These are phyloP conservation scores for Glaciozyma antarctica DNA, from an alignment of 768 basidiomycete genomes.

Conservation along the genomic window DNA sequence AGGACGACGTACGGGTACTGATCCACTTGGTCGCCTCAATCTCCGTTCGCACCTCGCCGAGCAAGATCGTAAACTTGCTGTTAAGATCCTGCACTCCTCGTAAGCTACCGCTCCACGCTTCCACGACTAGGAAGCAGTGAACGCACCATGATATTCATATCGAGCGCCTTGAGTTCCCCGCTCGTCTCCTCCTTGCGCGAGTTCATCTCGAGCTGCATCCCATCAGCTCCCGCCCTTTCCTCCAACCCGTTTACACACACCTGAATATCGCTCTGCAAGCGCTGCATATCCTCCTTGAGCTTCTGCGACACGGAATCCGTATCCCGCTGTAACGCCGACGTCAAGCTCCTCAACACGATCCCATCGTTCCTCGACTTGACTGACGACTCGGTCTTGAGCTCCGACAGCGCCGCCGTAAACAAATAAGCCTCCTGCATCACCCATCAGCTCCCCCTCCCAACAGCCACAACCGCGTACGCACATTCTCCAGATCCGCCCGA, in stretches of 20 bases:
- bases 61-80: constrained; percentile 43
- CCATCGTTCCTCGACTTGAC: constrained; percentile 74
- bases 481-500: too few relatives aligned
- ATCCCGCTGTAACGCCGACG: constrained; percentile 69
- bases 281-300: constrained; percentile 85
- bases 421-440: constrained; percentile 75
- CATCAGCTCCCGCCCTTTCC: background rate
- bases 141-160: constrained; percentile 56
- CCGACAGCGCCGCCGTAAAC: constrained; percentile 84
- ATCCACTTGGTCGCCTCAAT: constrained; percentile 45
- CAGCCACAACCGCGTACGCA: too few relatives aligned
- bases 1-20: constrained; percentile 30
- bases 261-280: constrained; percentile 66
- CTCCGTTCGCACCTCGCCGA: constrained; percentile 43
- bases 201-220: constrained; percentile 78
- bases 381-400: constrained; percentile 75
- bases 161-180: constrained; percentile 70
- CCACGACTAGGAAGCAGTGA: background rate
- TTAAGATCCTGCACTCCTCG: constrained; percentile 40
- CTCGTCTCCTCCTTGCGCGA: constrained; percentile 84
- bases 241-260: background rate
- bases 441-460: too few relatives aligned
- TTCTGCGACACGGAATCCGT: constrained; percentile 75
- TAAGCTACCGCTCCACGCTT: background rate
- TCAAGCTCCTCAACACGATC: constrained; percentile 65